Evolutionary conservation across 257 asterid species (phyloP).

Genomic region (Leonotis leonurus): DNA sequence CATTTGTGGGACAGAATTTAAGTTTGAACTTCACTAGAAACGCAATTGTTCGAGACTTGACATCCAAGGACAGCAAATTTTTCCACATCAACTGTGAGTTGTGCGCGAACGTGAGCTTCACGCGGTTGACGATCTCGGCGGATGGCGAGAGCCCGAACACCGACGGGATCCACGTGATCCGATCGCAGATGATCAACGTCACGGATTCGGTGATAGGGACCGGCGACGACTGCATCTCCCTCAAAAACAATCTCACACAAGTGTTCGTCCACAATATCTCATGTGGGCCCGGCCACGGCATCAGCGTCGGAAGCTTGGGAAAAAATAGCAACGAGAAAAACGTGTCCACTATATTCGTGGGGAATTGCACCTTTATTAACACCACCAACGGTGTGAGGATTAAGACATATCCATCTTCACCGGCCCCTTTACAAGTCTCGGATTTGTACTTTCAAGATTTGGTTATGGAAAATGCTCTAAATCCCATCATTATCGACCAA

Average conservation of each 20-base stretch:
- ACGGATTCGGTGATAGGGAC: constrained; percentile 20
- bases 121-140: constrained; percentile 29
- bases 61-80: constrained; percentile 34
- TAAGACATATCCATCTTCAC: constrained; percentile 44
- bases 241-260: constrained; percentile 22
- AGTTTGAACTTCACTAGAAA: constrained; percentile 36
- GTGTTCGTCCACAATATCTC: constrained; percentile 14
- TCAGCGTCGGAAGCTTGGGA: constrained; percentile 42
- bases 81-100: constrained; percentile 25
- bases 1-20: too few species aligned
- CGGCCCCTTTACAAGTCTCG: constrained; percentile 17
- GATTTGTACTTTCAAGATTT: constrained; percentile 29
- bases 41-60: constrained; percentile 22
- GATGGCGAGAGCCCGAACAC: constrained; percentile 34
- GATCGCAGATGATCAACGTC: neutral
- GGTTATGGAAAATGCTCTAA: constrained; percentile 21
- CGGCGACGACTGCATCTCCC: constrained; percentile 42
- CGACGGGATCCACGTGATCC: constrained; percentile 37
- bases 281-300: constrained; percentile 48
- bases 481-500: constrained; percentile 37
- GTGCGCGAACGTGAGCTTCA: neutral
- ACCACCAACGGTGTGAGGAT: constrained; percentile 38
- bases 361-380: constrained; percentile 27
- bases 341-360: constrained; percentile 22
- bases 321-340: constrained; percentile 18